phyloP scores from a whole-genome alignment of 495 filamentous ascomycete species.

The Hypomontagnella monticulosa region DNA sequence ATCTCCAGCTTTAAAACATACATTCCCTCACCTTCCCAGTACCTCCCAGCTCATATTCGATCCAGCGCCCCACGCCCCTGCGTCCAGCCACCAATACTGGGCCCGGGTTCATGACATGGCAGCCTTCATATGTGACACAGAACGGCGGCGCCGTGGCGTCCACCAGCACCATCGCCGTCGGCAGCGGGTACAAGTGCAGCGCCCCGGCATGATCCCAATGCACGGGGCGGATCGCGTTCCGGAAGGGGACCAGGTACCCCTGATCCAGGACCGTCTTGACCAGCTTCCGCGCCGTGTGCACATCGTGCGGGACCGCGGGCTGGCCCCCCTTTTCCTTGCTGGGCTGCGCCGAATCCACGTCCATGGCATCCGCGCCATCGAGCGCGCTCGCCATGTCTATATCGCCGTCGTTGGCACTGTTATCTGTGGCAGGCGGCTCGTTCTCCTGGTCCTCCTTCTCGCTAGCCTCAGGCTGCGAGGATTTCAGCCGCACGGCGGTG shows the following conservation, averaged over 20 bases:
- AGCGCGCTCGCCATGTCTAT: slow-evolving; percentile 48
- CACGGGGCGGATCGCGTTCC: slow-evolving; percentile 75
- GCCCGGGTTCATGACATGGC: slow-evolving; percentile 95
- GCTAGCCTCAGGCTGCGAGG: slow-evolving; percentile 41
- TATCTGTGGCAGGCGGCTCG: slow-evolving; percentile 29
- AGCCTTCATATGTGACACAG: slow-evolving; percentile 89
- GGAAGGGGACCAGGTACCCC: slow-evolving; percentile 86
- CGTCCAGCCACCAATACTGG: slow-evolving; percentile 70
- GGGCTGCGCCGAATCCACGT: slow-evolving; percentile 52
- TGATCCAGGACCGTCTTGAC: slow-evolving; percentile 96
- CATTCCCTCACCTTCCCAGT: slow-evolving; percentile 58
- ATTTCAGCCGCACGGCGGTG: slow-evolving; percentile 70
- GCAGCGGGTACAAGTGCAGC: slow-evolving; percentile 85
- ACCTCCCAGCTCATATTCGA: slow-evolving; percentile 79
- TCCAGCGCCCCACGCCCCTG: slow-evolving; percentile 75
- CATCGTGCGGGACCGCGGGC: slow-evolving; percentile 57
- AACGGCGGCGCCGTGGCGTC: slow-evolving; percentile 84
- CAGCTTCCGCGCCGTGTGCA: slow-evolving; percentile 76
- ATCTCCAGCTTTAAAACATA: slow-evolving; percentile 45
- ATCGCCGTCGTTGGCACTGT: slow-evolving; percentile 42
- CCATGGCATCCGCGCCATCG: slow-evolving; percentile 52
- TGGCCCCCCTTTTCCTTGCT: slow-evolving; percentile 17
- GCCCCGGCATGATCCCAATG: slow-evolving; percentile 84
- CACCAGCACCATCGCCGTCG: slow-evolving; percentile 80
- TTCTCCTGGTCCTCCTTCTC: slow-evolving; percentile 11